These are phyloP conservation scores for Stemphylium vesicarium DNA, from an alignment of 2,329 filamentous ascomycete species.

Conservation along the genomic window DNA sequence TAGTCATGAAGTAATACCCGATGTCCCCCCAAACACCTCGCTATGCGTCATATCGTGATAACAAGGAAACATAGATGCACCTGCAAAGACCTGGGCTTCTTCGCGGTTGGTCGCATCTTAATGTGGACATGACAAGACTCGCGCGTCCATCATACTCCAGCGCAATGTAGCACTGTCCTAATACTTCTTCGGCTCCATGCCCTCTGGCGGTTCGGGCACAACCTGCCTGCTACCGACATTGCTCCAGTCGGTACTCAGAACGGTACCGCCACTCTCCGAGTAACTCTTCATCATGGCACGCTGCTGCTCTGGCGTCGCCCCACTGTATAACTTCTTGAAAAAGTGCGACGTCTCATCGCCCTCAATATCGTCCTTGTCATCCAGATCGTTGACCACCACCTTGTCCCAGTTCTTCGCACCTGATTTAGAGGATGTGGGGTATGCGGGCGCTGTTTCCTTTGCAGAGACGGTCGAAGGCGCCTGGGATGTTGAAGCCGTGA, in stretches of 20 bases:
- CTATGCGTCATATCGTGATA: constrained; percentile 7
- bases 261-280: constrained; percentile 89
- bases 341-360: constrained; percentile 76
- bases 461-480: constrained; percentile 27
- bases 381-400: constrained; percentile 61
- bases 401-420: constrained; percentile 95
- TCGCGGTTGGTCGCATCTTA: background rate
- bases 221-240: constrained; percentile 78
- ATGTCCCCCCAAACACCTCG: constrained; percentile 7
- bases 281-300: constrained; percentile 99
- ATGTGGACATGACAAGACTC: no score
- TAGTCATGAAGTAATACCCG: background rate
- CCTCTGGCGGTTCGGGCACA: constrained; percentile 75
- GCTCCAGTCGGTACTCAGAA: constrained; percentile 88
- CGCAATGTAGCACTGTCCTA: background rate
- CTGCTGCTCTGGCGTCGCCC: constrained; percentile 77
- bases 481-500: constrained; percentile 13
- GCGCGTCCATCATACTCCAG: no score
- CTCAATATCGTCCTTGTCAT: constrained; percentile 60
- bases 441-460: constrained; percentile 59
- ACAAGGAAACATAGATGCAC: background rate
- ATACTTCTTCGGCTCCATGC: constrained; percentile 76
- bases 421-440: constrained; percentile 83
- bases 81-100: background rate
- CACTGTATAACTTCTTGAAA: constrained; percentile 88